Conservation (phyloP, 768 basidiomycete genomes). For the Psilocybe cubensis region DNA sequence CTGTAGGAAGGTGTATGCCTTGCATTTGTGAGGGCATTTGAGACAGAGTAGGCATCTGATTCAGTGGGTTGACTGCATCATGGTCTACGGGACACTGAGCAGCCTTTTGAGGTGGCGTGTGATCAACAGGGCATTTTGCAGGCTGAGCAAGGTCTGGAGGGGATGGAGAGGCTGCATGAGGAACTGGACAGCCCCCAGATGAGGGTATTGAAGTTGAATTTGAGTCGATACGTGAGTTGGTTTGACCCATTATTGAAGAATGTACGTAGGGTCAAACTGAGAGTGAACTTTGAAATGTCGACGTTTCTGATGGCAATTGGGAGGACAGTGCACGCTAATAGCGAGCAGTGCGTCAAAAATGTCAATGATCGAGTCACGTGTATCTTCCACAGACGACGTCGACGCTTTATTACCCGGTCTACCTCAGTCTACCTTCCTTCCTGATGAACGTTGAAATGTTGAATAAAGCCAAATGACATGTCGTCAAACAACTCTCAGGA, state of each 20-base stretch:
- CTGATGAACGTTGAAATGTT: too few species aligned
- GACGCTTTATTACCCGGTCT: too few species aligned
- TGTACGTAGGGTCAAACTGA: not conserved
- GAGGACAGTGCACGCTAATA: too few species aligned
- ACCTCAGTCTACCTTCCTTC: too few species aligned
- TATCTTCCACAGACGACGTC: too few species aligned
- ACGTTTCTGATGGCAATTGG: not conserved
- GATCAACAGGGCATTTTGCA: conserved; percentile 48
- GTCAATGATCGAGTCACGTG: too few species aligned
- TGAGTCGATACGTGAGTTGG: conserved; percentile 42
- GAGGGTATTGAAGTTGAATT: conserved; percentile 16
- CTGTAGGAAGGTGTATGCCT: conserved; percentile 63
- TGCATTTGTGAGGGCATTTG: conserved; percentile 69
- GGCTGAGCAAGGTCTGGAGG: conserved; percentile 12
- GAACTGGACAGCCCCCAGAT: conserved; percentile 41
- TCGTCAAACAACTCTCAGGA: too few species aligned
- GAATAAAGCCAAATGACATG: too few species aligned
- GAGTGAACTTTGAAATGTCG: not conserved
- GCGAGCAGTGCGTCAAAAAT: too few species aligned
- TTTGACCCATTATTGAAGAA: conserved; percentile 42
- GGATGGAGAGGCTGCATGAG: conserved; percentile 42
- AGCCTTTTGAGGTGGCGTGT: conserved; percentile 35
- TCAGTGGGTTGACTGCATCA: conserved; percentile 64
- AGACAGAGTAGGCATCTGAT: conserved; percentile 88
- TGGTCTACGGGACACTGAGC: conserved; percentile 71